Evolutionary conservation across 2,329 filamentous ascomycete genomes (phyloP).

Genomic region (Nemania sp.): DNA sequence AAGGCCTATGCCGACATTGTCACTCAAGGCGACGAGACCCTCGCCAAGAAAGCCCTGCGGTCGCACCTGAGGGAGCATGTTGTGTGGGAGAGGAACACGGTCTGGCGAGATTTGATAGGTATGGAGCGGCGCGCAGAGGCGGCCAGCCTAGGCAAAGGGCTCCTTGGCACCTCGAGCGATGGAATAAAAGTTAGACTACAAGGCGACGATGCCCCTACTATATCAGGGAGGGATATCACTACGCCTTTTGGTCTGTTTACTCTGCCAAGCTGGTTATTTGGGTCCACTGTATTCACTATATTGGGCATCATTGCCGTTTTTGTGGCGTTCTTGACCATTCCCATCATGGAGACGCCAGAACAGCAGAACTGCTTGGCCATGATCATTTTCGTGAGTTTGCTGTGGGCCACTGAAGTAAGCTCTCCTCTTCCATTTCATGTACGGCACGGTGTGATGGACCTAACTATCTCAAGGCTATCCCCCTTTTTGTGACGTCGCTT

Average conservation of each 20-base stretch:
- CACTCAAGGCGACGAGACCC: slow-evolving; percentile 75
- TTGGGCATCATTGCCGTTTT: slow-evolving; percentile 75
- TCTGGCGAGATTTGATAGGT: slow-evolving; percentile 98
- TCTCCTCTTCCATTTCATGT: background rate
- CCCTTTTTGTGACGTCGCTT: slow-evolving; percentile 93
- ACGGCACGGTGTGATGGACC: slow-evolving; percentile 3
- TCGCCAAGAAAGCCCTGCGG: slow-evolving; percentile 83
- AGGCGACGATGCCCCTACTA: slow-evolving; percentile 75
- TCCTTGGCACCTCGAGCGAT: slow-evolving; percentile 76
- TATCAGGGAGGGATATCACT: slow-evolving; percentile 67
- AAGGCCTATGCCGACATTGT: slow-evolving; percentile 79
- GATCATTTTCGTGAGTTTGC: slow-evolving; percentile 86
- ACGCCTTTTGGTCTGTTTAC: slow-evolving; percentile 81
- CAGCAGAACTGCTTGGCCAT: slow-evolving; percentile 96
- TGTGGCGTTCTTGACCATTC: slow-evolving; percentile 71
- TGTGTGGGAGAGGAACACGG: slow-evolving; percentile 98
- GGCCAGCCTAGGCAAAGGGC: slow-evolving; percentile 82
- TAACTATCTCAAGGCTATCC: slow-evolving; percentile 69
- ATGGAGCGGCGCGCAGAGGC: slow-evolving; percentile 95
- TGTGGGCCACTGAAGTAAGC: slow-evolving; percentile 93
- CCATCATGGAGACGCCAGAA: slow-evolving; percentile 83
- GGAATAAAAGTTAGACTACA: slow-evolving; percentile 73
- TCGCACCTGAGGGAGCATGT: slow-evolving; percentile 94
- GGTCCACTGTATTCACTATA: slow-evolving; percentile 78
- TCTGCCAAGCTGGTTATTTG: slow-evolving; percentile 82